Evolutionary conservation across 257 asterid genomes (phyloP), one percentile per base, ranked within the genome.

Genomic region (Nicotiana benthamiana): DNA sequence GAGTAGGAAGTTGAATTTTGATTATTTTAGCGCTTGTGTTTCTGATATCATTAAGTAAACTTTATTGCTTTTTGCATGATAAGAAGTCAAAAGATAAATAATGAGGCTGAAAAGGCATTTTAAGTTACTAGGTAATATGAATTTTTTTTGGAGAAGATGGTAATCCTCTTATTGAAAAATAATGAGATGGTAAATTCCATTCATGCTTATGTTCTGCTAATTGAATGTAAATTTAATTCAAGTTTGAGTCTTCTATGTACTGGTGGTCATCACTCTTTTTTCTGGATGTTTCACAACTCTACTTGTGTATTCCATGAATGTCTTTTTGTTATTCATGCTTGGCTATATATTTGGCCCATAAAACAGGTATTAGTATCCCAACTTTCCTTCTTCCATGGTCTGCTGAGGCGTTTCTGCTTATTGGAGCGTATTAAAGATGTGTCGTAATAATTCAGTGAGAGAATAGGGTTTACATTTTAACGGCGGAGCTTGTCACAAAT

Each of bases 1-100:
- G 91, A 89, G 97, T 83, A 46, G 61, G 61, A 74, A 43, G 59
- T 70, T 70, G 22, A 70, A 70, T 22, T 72, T 74, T 74, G 61
- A 48, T 74, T 48, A 15, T 6, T 46, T 74, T 59, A 24, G 79
- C 79, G 6, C 60, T 74, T 74, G 40, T 48, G 61, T 34, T 46
- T 72, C 16, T 15, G 43, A 48, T 24, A 48, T 74, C 79, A 74
- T 24, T 20, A 46, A 43, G 2, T 24, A 15, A 0, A 7, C 24
- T 48, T 48, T 72, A 48, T 26, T 74, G 36, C 79, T 74, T 54
- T 54, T 28, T 8, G 7, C 24, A 13, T 1, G 40, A 46, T 13
- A 30, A 72, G 22, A 43, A 24, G 34, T 70, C 59, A 72, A 46
- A 72, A 32, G 26, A 20, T 22, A 15, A 30, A 24, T 22, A 72